phyloP scores from a whole-genome alignment of 768 basidiomycete genomes.

The Gymnopilus dilepis region DNA sequence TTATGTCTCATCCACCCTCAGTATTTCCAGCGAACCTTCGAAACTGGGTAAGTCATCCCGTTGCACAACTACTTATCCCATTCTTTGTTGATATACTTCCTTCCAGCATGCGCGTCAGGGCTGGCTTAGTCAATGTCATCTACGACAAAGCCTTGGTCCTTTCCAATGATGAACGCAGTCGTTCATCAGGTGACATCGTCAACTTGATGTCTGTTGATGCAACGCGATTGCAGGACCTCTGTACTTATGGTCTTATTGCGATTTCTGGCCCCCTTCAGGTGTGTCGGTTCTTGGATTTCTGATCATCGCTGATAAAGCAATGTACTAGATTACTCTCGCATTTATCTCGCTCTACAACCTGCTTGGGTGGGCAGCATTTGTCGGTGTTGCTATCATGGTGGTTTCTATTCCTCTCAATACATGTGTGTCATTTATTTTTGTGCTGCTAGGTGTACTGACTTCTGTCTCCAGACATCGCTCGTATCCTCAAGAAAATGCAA shows the following conservation, averaged over 20 bases:
- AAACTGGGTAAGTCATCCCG: constrained; percentile 56
- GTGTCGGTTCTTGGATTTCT: constrained; percentile 24
- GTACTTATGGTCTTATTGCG: constrained; percentile 82
- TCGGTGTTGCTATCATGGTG: constrained; percentile 90
- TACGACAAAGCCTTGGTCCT: constrained; percentile 88
- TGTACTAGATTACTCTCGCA: constrained; percentile 74
- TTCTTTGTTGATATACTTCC: neutral
- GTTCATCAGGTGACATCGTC: constrained; percentile 90
- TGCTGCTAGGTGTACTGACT: neutral
- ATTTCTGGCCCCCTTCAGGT: constrained; percentile 89
- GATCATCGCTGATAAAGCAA: neutral
- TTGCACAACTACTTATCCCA: neutral
- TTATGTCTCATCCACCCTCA: constrained; percentile 29
- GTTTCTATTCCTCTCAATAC: constrained; percentile 80
- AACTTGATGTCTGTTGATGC: constrained; percentile 93
- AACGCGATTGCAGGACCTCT: constrained; percentile 77
- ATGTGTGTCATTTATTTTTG: constrained; percentile 31
- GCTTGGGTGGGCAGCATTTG: constrained; percentile 90
- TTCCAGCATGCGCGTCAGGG: constrained; percentile 85
- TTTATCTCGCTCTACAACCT: constrained; percentile 90
- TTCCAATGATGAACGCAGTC: constrained; percentile 82
- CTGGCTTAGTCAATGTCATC: constrained; percentile 84
- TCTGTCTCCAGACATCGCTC: constrained; percentile 56
- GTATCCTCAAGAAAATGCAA: constrained; percentile 76
- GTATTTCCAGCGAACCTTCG: constrained; percentile 87